phyloP scores from a whole-genome alignment of 768 basidiomycete species.

The Amyloporia xantha region DNA sequence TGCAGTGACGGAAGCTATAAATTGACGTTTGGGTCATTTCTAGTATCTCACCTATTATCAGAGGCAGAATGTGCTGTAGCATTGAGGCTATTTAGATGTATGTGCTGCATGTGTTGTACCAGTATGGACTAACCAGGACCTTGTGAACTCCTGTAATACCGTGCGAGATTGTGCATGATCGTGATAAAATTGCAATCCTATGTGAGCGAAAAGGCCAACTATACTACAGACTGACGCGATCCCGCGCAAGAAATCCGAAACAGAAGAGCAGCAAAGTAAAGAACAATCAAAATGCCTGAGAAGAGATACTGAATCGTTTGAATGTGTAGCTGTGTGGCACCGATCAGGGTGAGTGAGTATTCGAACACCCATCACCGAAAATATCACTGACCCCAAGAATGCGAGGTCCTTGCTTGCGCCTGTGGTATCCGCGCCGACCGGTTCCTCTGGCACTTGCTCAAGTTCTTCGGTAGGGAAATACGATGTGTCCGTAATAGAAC shows the following conservation, averaged over 20 bases:
- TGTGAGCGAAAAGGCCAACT: not conserved
- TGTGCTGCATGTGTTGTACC: conserved; percentile 1
- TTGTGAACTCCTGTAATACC: not conserved
- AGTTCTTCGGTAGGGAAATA: conserved; percentile 96
- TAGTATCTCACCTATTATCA: not conserved
- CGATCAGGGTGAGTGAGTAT: too few species aligned
- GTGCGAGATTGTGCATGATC: not conserved
- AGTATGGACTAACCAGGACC: not conserved
- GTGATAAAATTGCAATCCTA: not conserved
- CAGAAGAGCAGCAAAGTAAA: not conserved
- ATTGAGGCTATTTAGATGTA: not conserved
- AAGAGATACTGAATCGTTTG: conserved; percentile 67
- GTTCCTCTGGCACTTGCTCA: conserved; percentile 60
- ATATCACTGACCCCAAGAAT: conserved; percentile 46
- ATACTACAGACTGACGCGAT: conserved; percentile 2
- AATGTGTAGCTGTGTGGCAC: conserved; percentile 56
- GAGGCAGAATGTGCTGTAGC: not conserved
- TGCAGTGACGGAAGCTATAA: conserved; percentile 14
- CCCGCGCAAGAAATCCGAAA: not conserved
- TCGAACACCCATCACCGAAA: too few species aligned
- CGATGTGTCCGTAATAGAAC: conserved; percentile 93
- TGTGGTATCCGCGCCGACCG: conserved; percentile 30
- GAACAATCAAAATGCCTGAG: conserved; percentile 38
- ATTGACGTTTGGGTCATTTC: not conserved
- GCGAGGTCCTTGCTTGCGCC: conserved; percentile 50